Percentiles rank a stretch among this genome's conserved stretches.
These are phyloP conservation scores for Omphalotus guepiniiformis DNA, from an alignment of 768 basidiomycete species.

Conservation along the genomic window DNA sequence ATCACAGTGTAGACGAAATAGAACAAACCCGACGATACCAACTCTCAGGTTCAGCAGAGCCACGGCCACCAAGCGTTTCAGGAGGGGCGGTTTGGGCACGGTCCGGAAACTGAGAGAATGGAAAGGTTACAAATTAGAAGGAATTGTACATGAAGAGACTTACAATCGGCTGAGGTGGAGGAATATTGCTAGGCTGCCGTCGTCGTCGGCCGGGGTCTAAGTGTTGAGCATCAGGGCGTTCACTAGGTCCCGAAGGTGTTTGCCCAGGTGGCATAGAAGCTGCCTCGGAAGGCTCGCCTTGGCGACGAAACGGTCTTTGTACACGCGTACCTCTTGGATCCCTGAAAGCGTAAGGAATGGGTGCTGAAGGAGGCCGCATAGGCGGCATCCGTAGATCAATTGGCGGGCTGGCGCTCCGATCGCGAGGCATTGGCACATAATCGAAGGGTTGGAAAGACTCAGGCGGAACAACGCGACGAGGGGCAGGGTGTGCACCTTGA, in stretches of 20 bases:
- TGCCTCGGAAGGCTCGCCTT: not conserved
- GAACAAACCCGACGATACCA: slow-evolving; percentile 4
- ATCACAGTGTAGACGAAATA: not conserved
- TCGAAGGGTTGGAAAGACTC: slow-evolving; percentile 43
- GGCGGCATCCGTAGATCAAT: not conserved
- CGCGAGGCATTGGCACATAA: slow-evolving; percentile 2
- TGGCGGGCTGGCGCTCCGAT: not conserved
- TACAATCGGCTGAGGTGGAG: slow-evolving; percentile 2
- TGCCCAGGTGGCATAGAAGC: not conserved
- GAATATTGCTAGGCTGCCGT: not conserved
- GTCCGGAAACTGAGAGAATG: not conserved
- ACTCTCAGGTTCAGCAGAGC: not conserved
- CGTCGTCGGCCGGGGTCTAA: not conserved
- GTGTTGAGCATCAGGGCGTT: slow-evolving; percentile 1
- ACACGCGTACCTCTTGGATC: not conserved
- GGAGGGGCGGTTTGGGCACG: slow-evolving; percentile 6
- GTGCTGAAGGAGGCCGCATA: not conserved
- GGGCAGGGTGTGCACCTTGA: slow-evolving; percentile 35
- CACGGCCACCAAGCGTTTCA: slow-evolving; percentile 1
- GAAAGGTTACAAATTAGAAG: not conserved
- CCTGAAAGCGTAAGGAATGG: not conserved
- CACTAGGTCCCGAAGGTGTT: not conserved
- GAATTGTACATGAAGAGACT: not conserved
- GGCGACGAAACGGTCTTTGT: not conserved
- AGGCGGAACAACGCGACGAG: slow-evolving; percentile 39